Base-by-base conservation (phyloP, 1,284 basidiomycete species). In the Cryptococcus hybrid region DNA sequence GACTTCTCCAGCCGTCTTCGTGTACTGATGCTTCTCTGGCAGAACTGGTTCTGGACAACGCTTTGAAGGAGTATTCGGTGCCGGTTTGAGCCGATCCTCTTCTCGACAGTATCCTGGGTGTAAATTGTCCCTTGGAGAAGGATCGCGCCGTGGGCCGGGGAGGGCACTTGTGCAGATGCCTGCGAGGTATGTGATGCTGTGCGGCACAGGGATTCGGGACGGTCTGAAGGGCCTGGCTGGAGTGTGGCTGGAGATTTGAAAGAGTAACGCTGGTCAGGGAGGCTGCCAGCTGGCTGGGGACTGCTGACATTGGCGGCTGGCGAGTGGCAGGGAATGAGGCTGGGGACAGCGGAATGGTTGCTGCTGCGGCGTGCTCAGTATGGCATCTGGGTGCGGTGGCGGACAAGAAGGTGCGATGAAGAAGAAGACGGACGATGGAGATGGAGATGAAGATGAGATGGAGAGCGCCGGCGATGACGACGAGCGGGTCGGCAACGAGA, bases 71-170 rank as follows among this genome's bases (percentile, higher is more conserved):
- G 30, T 30, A 30, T 30, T 30, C 30, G 30, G 30, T 30, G 8
- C 24, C 48, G 34, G 51, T 52, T 47, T 56, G 58, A 24, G 42
- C 11, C 49, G 55, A 61, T 24, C 35, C 51, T 24, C 52, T 50
- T 30, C 60, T 36, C 2, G 60, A 72, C 54, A 24, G 71, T 61
- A 59, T 70, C 68, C 39, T 58, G 46, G 11, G 69, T 62, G 57
- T 73, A 70, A 60, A 76, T 71, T 62, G 67, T 58, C 44, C 71
- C 58, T 57, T 76, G 69, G 35, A 77, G 51, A 13, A 24, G 12
- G 39, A 58, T 55, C 51, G 52, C 44, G 46, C 7, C 7, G 59
- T 39, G 2, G 59, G 51, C 24, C 55, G 51, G 34, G 8, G 55
- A 57, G 42, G 59, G 59, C 12, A 60, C 56, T 38, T 49, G 52